Conservation (phyloP, 1,284 basidiomycete genomes). For the Puccinia coronata region DNA sequence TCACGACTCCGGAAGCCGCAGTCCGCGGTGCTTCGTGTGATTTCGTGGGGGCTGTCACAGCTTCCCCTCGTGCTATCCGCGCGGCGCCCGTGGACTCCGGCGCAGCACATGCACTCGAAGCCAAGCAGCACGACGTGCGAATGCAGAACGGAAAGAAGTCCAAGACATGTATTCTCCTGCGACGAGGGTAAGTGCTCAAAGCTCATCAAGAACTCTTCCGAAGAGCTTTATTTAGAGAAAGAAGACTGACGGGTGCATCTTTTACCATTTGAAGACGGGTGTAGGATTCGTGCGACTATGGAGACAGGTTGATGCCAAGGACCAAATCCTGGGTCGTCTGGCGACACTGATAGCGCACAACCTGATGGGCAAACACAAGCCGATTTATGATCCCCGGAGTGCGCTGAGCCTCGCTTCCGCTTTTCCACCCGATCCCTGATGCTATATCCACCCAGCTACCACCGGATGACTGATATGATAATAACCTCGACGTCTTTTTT, state of each 20-base stretch:
- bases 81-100: too few relatives aligned
- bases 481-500: neutral
- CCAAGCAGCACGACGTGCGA: too few relatives aligned
- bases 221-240: neutral
- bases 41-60: too few relatives aligned
- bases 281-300: conserved; percentile 90
- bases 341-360: conserved; percentile 90
- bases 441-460: too few relatives aligned
- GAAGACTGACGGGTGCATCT: neutral
- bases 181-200: neutral
- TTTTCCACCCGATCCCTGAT: neutral
- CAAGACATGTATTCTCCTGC: conserved; percentile 12
- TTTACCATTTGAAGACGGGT: conserved; percentile 68
- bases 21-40: too few relatives aligned
- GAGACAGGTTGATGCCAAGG: conserved; percentile 91
- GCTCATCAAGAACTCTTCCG: neutral
- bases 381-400: conserved; percentile 87
- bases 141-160: too few relatives aligned
- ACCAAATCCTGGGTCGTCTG: conserved; percentile 85
- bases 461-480: too few relatives aligned
- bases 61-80: too few relatives aligned
- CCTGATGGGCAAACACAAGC: conserved; percentile 99
- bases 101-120: too few relatives aligned
- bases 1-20: too few relatives aligned
- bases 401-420: neutral